Percentiles rank a stretch among this genome's conserved stretches.
Evolutionary conservation across 1,284 basidiomycete genomes (phyloP).

Genomic region (Mrakiaceae sp.): DNA sequence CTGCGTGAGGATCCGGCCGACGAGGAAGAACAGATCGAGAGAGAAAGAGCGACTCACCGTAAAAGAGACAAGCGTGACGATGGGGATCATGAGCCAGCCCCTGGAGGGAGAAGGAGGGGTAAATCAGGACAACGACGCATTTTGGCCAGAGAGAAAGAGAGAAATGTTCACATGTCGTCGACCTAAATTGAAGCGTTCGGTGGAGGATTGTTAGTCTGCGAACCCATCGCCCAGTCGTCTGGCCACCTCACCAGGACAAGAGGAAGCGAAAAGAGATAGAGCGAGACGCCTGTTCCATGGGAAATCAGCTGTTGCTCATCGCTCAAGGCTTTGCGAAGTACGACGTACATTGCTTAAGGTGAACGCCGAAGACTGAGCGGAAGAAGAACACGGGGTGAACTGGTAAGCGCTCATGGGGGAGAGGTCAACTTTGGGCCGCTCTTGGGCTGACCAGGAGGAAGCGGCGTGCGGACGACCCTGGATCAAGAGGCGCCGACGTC

Average conservation of each 20-base stretch:
- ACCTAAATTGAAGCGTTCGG: conserved; percentile 25
- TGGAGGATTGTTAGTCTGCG: no score
- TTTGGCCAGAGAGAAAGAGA: not conserved
- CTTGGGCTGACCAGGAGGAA: not conserved
- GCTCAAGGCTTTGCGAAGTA: not conserved
- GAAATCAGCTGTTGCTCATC: not conserved
- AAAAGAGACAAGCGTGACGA: conserved; percentile 48
- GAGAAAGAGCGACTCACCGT: not conserved
- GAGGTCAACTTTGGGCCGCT: no score
- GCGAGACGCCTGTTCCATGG: conserved; percentile 41
- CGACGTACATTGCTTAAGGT: conserved; percentile 69
- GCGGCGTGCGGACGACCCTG: conserved; percentile 6
- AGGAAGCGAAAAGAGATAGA: conserved; percentile 76
- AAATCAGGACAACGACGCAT: no score
- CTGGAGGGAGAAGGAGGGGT: conserved; percentile 12
- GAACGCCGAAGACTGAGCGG: conserved; percentile 48
- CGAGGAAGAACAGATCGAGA: not conserved
- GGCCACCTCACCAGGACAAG: conserved; percentile 47
- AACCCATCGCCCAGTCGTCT: no score
- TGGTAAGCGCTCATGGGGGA: no score
- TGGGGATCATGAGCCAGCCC: conserved; percentile 66
- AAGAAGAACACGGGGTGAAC: not conserved
- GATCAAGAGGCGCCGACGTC: not conserved
- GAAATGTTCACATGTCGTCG: conserved; percentile 42
- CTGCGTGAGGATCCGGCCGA: no score